A percentile compares a stretch with the other conserved stretches of the same genome.
Evolutionary conservation across 345 rosid species (phyloP).

Genomic region (Acer negundo): DNA sequence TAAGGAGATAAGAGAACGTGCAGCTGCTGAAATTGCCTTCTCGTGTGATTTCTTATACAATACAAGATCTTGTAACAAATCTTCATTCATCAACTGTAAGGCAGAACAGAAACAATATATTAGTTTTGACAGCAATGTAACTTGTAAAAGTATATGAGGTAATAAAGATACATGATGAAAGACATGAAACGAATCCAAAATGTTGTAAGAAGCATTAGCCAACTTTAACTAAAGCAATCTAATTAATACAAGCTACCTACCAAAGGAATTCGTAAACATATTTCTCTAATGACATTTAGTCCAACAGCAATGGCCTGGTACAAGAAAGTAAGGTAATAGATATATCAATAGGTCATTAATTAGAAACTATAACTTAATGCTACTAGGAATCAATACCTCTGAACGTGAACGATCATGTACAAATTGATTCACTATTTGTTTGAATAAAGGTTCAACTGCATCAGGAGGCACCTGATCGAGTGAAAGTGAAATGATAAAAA

Average conservation of each 20-base stretch:
- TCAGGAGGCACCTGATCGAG: slow-evolving; percentile 85
- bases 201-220: not conserved
- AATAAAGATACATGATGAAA: slow-evolving; percentile 1
- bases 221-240: not conserved
- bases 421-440: slow-evolving; percentile 92
- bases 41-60: slow-evolving; percentile 84
- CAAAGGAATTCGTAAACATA: slow-evolving; percentile 89
- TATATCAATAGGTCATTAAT: not conserved
- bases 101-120: slow-evolving; percentile 15
- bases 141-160: not conserved
- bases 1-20: slow-evolving; percentile 84
- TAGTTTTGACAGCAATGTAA: not conserved
- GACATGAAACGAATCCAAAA: not conserved
- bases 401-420: slow-evolving; percentile 90
- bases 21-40: slow-evolving; percentile 83
- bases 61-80: slow-evolving; percentile 91
- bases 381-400: slow-evolving; percentile 53
- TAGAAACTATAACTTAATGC: not conserved
- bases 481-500: not conserved
- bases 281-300: slow-evolving; percentile 85
- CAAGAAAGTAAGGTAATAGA: slow-evolving; percentile 14
- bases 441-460: slow-evolving; percentile 94
- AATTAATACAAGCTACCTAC: slow-evolving; percentile 39
- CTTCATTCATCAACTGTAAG: slow-evolving; percentile 90
- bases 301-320: slow-evolving; percentile 91